Base-by-base conservation (phyloP, 345 rosid genomes). In the Hibiscus trionum region DNA sequence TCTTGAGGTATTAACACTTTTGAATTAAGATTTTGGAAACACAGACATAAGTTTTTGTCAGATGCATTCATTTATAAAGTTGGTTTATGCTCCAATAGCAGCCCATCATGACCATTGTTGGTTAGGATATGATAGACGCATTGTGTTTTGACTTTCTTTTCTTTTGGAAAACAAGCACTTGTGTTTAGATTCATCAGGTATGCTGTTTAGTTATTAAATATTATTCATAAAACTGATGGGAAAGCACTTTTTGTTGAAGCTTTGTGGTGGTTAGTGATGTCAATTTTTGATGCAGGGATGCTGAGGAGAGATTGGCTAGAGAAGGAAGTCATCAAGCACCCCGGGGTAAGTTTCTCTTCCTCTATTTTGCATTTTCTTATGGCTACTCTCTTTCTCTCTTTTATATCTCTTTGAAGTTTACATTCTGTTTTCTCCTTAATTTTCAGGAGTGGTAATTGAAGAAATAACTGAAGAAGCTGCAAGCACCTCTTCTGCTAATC, bases 391-490 rank as follows among this genome's bases (percentile, higher is more conserved):
- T 55, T n/a, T 63, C 53, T 66, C 70, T 44, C 70, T 65, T 15
- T 29, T 17, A 57, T 78, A 62, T 73, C 12, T 46, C 37, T 47
- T 29, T 24, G 50, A 56, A 58, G 61, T 31, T 46, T 61, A 27
- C 39, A 17, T 14, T 26, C 14, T 69, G 64, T 56, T 66, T 11
- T 42, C 47, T 52, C 67, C 44, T 61, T 76, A 53, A 74, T 64
- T 72, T 33, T 67, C 72, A 91, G 97, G 85, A 69, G 74, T 90
- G 70, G 79, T 82, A 59, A 86, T 91, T 77, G 93, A 90, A 87
- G 97, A 91, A 65, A 85, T 90, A 78, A 84, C 87, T 70, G 97
- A 88, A 82, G 88, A 88, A 76, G 77, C 27, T 39, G 75, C 21
- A 74, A 55, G 77, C 47, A 59, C 57, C 61, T 71, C 88, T 71